Evolutionary conservation across 2,329 filamentous ascomycete species (phyloP).

Genomic region (Volutella citrinella): DNA sequence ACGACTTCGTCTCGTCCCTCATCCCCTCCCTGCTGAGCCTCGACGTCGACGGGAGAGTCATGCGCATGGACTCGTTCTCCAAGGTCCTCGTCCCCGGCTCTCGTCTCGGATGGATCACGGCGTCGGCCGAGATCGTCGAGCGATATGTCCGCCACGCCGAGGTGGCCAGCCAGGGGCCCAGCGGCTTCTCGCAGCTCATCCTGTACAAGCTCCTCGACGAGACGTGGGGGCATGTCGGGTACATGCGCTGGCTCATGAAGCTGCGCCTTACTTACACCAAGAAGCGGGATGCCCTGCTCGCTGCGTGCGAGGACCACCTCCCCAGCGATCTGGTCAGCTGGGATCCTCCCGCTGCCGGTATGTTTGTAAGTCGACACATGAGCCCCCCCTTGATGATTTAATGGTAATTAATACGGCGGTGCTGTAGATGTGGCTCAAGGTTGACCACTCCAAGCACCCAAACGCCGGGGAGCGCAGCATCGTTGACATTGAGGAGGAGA

Average conservation of each 20-base stretch:
- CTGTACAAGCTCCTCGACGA: slow-evolving; percentile 90
- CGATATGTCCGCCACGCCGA: slow-evolving; percentile 81
- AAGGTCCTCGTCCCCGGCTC: slow-evolving; percentile 85
- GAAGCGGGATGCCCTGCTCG: slow-evolving; percentile 72
- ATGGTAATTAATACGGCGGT: not conserved
- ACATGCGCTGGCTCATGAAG: slow-evolving; percentile 84
- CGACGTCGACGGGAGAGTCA: slow-evolving; percentile 81
- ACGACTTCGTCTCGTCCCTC: slow-evolving; percentile 65
- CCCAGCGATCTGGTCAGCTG: slow-evolving; percentile 74
- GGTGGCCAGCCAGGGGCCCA: slow-evolving; percentile 79
- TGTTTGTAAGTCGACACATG: slow-evolving; percentile 72
- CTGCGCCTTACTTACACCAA: slow-evolving; percentile 77
- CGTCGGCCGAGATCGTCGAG: slow-evolving; percentile 78
- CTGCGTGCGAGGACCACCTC: slow-evolving; percentile 75
- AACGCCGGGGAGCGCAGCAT: slow-evolving; percentile 50
- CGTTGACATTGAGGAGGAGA: slow-evolving; percentile 74
- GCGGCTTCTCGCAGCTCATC: slow-evolving; percentile 78
- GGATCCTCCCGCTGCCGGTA: slow-evolving; percentile 78
- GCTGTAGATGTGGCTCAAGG: slow-evolving; percentile 67
- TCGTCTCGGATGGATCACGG: slow-evolving; percentile 85
- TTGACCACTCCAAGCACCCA: slow-evolving; percentile 67
- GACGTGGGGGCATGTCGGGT: slow-evolving; percentile 89
- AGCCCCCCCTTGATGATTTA: not conserved
- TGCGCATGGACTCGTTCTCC: slow-evolving; percentile 90
- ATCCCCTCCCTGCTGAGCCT: slow-evolving; percentile 72